phyloP scores from a whole-genome alignment of 495 filamentous ascomycete species.

The Penicillium ochrochloron region DNA sequence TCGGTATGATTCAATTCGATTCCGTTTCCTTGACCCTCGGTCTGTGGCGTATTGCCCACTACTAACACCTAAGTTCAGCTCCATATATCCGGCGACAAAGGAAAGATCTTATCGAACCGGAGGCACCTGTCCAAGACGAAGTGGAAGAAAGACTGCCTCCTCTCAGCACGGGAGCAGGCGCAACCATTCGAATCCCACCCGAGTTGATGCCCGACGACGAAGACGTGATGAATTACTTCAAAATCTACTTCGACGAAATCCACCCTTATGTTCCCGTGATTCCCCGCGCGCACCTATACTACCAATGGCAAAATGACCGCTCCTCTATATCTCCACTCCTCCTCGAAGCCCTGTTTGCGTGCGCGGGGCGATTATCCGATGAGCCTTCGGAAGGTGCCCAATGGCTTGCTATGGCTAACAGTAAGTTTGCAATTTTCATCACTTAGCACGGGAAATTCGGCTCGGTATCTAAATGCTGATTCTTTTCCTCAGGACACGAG shows the following conservation, averaged over 20 bases:
- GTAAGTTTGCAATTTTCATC: conserved; percentile 54
- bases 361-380: conserved; percentile 79
- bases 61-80: conserved; percentile 53
- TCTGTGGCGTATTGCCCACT: neutral
- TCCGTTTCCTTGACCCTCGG: conserved; percentile 19
- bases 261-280: conserved; percentile 97
- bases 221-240: conserved; percentile 82
- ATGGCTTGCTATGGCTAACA: conserved; percentile 91
- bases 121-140: conserved; percentile 79
- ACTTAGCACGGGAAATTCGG: too few relatives aligned
- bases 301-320: conserved; percentile 88
- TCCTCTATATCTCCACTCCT: conserved; percentile 89
- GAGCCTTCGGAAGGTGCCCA: conserved; percentile 84
- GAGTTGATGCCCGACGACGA: conserved; percentile 93
- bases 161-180: conserved; percentile 66
- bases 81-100: conserved; percentile 85
- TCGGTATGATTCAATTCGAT: conserved; percentile 63
- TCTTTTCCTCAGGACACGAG: conserved; percentile 70
- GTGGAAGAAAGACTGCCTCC: conserved; percentile 72
- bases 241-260: conserved; percentile 89
- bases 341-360: conserved; percentile 95
- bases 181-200: conserved; percentile 84
- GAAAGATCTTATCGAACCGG: conserved; percentile 62
- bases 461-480: conserved; percentile 26
- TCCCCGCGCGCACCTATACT: conserved; percentile 81